These are phyloP conservation scores for Candida dubliniensis DNA, from an alignment of 1,139 yeast species.

Conservation along the genomic window DNA sequence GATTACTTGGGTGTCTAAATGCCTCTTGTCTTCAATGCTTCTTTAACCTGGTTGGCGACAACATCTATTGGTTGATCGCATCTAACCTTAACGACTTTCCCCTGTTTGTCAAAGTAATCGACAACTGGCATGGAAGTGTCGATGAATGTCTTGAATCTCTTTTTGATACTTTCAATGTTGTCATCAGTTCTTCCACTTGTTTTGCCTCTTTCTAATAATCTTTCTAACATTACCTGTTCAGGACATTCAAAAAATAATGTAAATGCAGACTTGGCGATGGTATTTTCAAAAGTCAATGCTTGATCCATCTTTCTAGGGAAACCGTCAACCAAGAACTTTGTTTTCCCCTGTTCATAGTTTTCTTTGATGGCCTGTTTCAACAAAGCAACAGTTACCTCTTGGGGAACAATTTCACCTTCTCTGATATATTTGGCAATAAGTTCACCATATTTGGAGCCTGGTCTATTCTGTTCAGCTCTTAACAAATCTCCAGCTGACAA, in stretches of 20 bases:
- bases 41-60: slow-evolving; percentile 71
- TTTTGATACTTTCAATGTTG: slow-evolving; percentile 83
- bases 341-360: slow-evolving; percentile 48
- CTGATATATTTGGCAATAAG: slow-evolving; percentile 79
- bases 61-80: slow-evolving; percentile 81
- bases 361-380: slow-evolving; percentile 76
- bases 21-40: slow-evolving; percentile 52
- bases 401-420: slow-evolving; percentile 93
- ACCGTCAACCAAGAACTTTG: slow-evolving; percentile 82
- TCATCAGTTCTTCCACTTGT: slow-evolving; percentile 95
- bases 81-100: slow-evolving; percentile 72
- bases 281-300: slow-evolving; percentile 84
- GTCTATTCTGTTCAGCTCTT: slow-evolving; percentile 85
- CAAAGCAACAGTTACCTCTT: slow-evolving; percentile 86
- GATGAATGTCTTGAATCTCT: slow-evolving; percentile 81
- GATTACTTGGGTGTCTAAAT: slow-evolving; percentile 17
- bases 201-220: slow-evolving; percentile 88
- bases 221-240: slow-evolving; percentile 79
- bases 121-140: slow-evolving; percentile 96
- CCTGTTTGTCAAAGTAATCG: slow-evolving; percentile 72
- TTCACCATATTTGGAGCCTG: slow-evolving; percentile 82
- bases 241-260: slow-evolving; percentile 94
- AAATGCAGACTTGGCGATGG: slow-evolving; percentile 72
- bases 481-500: slow-evolving; percentile 92
- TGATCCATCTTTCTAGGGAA: slow-evolving; percentile 99